A percentile compares a stretch with the other conserved stretches of the same genome.
Evolutionary conservation across 2,329 filamentous ascomycete species (phyloP).

Genomic region (Chaetomiaceae sp.): DNA sequence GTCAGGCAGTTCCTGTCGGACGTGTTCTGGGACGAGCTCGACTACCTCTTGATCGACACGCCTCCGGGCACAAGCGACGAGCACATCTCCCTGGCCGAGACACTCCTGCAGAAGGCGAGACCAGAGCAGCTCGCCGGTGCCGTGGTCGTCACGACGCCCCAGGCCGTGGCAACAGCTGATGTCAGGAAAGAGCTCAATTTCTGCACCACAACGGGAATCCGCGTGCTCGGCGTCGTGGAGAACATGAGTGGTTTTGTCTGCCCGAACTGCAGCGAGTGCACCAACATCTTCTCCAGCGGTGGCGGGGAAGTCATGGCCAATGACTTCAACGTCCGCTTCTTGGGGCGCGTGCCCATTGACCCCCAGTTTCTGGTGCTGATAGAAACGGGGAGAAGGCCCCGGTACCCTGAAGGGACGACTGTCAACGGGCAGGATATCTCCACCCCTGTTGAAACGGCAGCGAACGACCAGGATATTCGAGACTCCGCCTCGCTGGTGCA

Average conservation of each 20-base stretch:
- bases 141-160: slow-evolving; percentile 91
- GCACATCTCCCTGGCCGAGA: slow-evolving; percentile 91
- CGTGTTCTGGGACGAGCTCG: slow-evolving; percentile 80
- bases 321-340: slow-evolving; percentile 76
- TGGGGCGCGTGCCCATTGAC: slow-evolving; percentile 87
- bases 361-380: slow-evolving; percentile 84
- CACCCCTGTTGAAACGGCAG: slow-evolving; percentile 24
- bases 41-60: slow-evolving; percentile 91
- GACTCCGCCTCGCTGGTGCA: slow-evolving; percentile 51
- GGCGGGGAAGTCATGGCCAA: slow-evolving; percentile 84
- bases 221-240: slow-evolving; percentile 82
- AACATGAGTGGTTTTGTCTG: slow-evolving; percentile 96
- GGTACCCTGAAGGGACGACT: slow-evolving; percentile 62
- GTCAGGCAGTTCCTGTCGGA: slow-evolving; percentile 92
- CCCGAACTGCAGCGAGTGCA: slow-evolving; percentile 74
- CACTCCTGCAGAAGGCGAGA: slow-evolving; percentile 58
- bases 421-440: slow-evolving; percentile 53
- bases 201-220: slow-evolving; percentile 74
- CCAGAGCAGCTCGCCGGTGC: slow-evolving; percentile 73
- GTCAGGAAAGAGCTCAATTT: slow-evolving; percentile 95
- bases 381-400: slow-evolving; percentile 62
- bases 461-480: slow-evolving; percentile 28
- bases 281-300: slow-evolving; percentile 86
- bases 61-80: slow-evolving; percentile 95
- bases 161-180: slow-evolving; percentile 87